phyloP scores from a whole-genome alignment of 805 yeast genomes.

The Metschnikowia santaceciliae region DNA sequence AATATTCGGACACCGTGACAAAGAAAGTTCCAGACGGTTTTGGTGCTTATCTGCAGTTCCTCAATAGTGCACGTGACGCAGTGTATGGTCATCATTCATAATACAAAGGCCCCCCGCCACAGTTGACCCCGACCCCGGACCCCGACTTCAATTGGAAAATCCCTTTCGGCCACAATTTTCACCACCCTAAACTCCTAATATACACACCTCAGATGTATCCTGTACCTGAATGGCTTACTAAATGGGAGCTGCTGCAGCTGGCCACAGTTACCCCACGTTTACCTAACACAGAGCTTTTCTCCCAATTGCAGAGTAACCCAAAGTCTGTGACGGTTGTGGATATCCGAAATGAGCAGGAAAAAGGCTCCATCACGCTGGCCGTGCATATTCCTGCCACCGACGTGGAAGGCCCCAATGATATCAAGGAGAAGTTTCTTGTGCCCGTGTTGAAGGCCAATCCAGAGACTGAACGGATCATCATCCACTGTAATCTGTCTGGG shows the following conservation, averaged over 20 bases:
- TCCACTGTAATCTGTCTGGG: conserved; percentile 23
- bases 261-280: conserved; percentile 10
- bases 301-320: conserved; percentile 10
- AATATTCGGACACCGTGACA: no score
- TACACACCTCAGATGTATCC: conserved; percentile 1
- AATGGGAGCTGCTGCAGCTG: conserved; percentile 10
- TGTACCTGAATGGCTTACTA: conserved; percentile 15
- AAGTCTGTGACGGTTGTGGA: conserved; percentile 17
- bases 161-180: not conserved
- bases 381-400: conserved; percentile 21
- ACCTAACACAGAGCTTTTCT: conserved; percentile 15
- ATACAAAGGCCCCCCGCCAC: not conserved
- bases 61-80: not conserved
- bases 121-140: not conserved
- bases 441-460: conserved; percentile 13
- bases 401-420: conserved; percentile 14
- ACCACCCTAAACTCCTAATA: not conserved
- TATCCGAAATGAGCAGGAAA: conserved; percentile 18
- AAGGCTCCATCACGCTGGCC: conserved; percentile 16
- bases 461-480: conserved; percentile 13
- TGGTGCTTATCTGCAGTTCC: no score
- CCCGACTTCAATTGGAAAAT: not conserved
- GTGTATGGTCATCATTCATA: not conserved
- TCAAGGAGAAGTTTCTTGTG: conserved; percentile 13
- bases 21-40: no score